Evolutionary conservation across 768 basidiomycete species (phyloP), one percentile per base, ranked within the genome.

Genomic region (Psilocybe sp.): DNA sequence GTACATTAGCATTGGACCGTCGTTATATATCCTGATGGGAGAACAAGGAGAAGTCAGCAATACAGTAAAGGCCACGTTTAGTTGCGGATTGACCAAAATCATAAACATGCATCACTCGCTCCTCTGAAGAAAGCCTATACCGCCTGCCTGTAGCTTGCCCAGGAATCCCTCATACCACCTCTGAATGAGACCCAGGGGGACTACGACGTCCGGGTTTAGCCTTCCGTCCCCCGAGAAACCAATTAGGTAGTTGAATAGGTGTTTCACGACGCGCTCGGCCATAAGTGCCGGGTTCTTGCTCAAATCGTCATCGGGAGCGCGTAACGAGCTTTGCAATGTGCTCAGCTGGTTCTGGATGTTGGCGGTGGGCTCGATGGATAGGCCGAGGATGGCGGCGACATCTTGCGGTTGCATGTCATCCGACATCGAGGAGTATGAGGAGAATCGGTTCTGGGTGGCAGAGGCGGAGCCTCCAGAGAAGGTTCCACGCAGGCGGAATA

Each of bases 401-500:
- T 80, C 80, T 53, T 65, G 59, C 31, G 53, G 35, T 51, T 76
- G 9, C 23, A 28, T 28, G 23, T 28, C 7, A 69, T 71, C 38
- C 73, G 69, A 32, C 68, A 69, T 16, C 52, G 66, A 41, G 16
- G 63, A 53, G 46, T 61, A 57, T 44, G 68, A 57, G 6, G 73
- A 69, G 60, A 76, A 75, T 9, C 71, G 68, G 47, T 64, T 65
- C 48, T 74, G 72, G 7, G 71, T 64, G n/a, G 73, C 67, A n/a
- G 70, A 65, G 7, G 66, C 57, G 2, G 70, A 65, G 39, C 67
- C 61, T 4, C 67, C 62, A 18, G 65, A 62, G 38, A 69, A 72
- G 10, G 79, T 79, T 7, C 86, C 84, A 4, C 84, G 80, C 18
- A 92, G 74, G 18, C 91, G 89, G 69, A 92, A 92, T 60, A 93